Base-by-base conservation (phyloP, 1,139 yeast genomes). In the Diutina mesorugosa region DNA sequence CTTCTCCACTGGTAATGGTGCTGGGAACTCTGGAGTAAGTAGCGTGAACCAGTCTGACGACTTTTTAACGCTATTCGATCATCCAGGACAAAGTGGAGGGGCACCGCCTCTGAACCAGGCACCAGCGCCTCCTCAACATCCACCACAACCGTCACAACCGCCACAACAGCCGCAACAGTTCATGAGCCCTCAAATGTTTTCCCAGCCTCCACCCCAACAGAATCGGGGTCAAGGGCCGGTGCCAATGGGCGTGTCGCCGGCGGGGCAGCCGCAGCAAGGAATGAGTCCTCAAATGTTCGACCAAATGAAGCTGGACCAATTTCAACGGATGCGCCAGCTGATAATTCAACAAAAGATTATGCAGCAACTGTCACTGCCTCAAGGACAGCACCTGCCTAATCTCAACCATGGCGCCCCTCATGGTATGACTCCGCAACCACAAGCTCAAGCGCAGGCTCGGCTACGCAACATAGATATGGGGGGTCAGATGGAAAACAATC, bases 41-140 rank as follows among this genome's bases (percentile, higher is more conserved):
- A 56, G 57, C 9, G 54, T 61, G 48, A 62, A 61, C 45, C 66
- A 65, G 32, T 77, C 72, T 57, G 77, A 72, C 55, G 72, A 74
- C 61, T 64, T 74, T 59, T 69, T 66, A 60, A 69, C 71, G 29
- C 69, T 75, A 53, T 74, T 75, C 61, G 75, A 72, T 58, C 61
- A 52, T 56, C 57, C 30, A 54, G 56, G 46, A 59, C 55, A 26
- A 55, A n/a, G 7, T 51, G 46, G 45, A 18, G 30, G 46, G 29
- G 6, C 54, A 47, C 35, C 35, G 35, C 35, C 35, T 32, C 35
- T 10, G 12, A 32, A 32, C 35, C 35, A 8, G 35, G 35, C 35
- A 16, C 32, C 50, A 26, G 29, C 30, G 16, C 50, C 50, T 26
- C 50, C 50, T 7, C 50, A 21, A 7, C 50, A 47, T 1, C 14